Conservation (phyloP, 2,329 filamentous ascomycete species). For the Phialophora macrospora region DNA sequence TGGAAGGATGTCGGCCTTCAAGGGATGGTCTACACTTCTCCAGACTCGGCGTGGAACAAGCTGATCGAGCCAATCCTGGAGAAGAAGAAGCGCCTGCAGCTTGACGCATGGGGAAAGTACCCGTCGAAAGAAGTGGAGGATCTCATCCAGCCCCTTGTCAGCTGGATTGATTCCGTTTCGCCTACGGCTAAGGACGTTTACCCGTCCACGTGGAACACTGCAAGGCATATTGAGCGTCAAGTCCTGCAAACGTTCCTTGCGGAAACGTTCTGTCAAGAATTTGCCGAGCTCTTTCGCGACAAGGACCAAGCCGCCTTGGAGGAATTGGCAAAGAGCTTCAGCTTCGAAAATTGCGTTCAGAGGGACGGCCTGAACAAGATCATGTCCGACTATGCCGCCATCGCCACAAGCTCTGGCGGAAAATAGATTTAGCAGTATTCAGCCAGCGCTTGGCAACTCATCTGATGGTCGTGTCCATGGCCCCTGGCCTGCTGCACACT, state of each 20-base stretch:
- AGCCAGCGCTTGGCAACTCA: not conserved
- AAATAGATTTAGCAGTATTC: slow-evolving; percentile 14
- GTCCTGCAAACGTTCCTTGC: slow-evolving; percentile 57
- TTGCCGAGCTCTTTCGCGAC: slow-evolving; percentile 60
- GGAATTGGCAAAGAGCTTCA: slow-evolving; percentile 59
- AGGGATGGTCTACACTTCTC: slow-evolving; percentile 59
- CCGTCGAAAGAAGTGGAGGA: slow-evolving; percentile 50
- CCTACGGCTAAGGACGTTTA: slow-evolving; percentile 45
- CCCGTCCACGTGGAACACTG: slow-evolving; percentile 57
- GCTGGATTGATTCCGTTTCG: slow-evolving; percentile 36
- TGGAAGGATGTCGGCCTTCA: slow-evolving; percentile 64
- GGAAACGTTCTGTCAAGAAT: slow-evolving; percentile 59
- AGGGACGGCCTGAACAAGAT: slow-evolving; percentile 59
- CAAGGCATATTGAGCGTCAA: slow-evolving; percentile 54
- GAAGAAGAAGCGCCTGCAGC: slow-evolving; percentile 60
- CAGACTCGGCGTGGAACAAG: slow-evolving; percentile 56
- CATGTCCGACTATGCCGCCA: slow-evolving; percentile 51
- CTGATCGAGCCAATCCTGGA: slow-evolving; percentile 59
- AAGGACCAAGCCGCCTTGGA: slow-evolving; percentile 60
- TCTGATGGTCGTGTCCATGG: not conserved
- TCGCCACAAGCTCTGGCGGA: slow-evolving; percentile 20
- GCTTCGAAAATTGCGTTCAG: slow-evolving; percentile 60
- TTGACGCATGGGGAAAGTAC: slow-evolving; percentile 61
- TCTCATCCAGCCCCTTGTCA: slow-evolving; percentile 47
- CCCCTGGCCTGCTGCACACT: not conserved